A percentile compares a stretch with the other conserved stretches of the same genome.
phyloP scores from a whole-genome alignment of 2,329 filamentous ascomycete genomes.

The Neurospora crassa region DNA sequence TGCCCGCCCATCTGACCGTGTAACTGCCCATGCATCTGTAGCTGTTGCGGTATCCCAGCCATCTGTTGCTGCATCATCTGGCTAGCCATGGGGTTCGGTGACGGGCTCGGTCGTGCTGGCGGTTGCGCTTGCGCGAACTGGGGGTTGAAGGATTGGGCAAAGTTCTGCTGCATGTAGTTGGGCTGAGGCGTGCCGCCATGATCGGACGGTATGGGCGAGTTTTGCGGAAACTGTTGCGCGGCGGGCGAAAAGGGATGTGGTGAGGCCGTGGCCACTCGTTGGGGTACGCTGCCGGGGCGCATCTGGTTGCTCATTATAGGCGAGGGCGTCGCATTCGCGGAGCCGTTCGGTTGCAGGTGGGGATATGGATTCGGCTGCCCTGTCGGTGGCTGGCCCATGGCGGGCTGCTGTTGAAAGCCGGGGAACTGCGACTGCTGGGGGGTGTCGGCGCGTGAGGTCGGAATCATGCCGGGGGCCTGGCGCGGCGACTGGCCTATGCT shows the following conservation, averaged over 20 bases:
- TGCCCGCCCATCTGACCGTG: slow-evolving; percentile 26
- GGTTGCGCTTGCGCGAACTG: slow-evolving; percentile 49
- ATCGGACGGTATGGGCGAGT: slow-evolving; percentile 69
- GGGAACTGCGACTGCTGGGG: slow-evolving; percentile 69
- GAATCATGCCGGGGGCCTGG: slow-evolving; percentile 62
- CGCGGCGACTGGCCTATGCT: slow-evolving; percentile 74
- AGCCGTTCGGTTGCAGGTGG: slow-evolving; percentile 72
- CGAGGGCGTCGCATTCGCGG: slow-evolving; percentile 79
- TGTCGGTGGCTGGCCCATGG: slow-evolving; percentile 47
- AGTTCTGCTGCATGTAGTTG: slow-evolving; percentile 52
- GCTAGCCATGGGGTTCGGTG: slow-evolving; percentile 41
- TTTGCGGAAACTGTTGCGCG: slow-evolving; percentile 61
- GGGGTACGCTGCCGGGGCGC: slow-evolving; percentile 59
- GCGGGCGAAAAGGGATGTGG: slow-evolving; percentile 83
- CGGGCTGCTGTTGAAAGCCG: slow-evolving; percentile 51
- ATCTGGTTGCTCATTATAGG: slow-evolving; percentile 82
- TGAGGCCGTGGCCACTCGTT: slow-evolving; percentile 82
- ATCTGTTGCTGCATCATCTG: slow-evolving; percentile 48
- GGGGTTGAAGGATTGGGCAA: slow-evolving; percentile 48
- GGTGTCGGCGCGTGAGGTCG: slow-evolving; percentile 83
- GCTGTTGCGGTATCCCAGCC: slow-evolving; percentile 27
- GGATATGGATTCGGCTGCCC: slow-evolving; percentile 63
- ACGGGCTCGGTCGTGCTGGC: slow-evolving; percentile 45
- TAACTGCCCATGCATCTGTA: slow-evolving; percentile 30
- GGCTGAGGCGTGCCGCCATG: slow-evolving; percentile 67